Evolutionary conservation across 1,139 yeast genomes (phyloP).

Genomic region (Hansenula sp.): DNA sequence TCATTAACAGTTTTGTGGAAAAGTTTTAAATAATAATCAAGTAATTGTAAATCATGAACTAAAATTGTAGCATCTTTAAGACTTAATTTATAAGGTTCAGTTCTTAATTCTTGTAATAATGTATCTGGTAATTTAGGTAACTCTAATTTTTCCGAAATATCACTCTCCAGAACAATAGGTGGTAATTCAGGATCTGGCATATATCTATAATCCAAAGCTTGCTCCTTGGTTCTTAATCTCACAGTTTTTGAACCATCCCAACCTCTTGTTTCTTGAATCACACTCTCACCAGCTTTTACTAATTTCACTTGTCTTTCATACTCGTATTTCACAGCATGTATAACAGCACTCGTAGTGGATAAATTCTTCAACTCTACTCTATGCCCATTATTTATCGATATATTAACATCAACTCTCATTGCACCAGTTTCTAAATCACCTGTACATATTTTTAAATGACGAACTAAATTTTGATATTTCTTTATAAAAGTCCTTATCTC

Average conservation of each 20-base stretch:
- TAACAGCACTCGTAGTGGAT: slow-evolving; percentile 78
- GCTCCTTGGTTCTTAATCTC: slow-evolving; percentile 71
- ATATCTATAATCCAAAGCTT: slow-evolving; percentile 81
- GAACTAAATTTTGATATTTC: slow-evolving; percentile 70
- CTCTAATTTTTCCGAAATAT: slow-evolving; percentile 35
- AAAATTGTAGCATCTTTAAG: slow-evolving; percentile 69
- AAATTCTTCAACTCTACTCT: slow-evolving; percentile 88
- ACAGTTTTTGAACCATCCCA: slow-evolving; percentile 79
- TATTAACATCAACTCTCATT: slow-evolving; percentile 89
- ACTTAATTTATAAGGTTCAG: slow-evolving; percentile 51
- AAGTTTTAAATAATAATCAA: slow-evolving; percentile 19
- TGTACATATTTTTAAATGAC: slow-evolving; percentile 67
- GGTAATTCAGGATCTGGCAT: slow-evolving; percentile 94
- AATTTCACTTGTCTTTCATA: slow-evolving; percentile 58
- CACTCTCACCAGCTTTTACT: slow-evolving; percentile 31
- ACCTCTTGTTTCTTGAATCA: slow-evolving; percentile 77
- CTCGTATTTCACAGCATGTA: slow-evolving; percentile 73
- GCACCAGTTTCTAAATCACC: slow-evolving; percentile 96
- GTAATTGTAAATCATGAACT: slow-evolving; percentile 46
- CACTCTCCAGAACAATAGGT: slow-evolving; percentile 40
- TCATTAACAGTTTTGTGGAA: slow-evolving; percentile 25
- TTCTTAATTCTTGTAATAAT: slow-evolving; percentile 43
- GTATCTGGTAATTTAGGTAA: slow-evolving; percentile 68
- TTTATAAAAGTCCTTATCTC: slow-evolving; percentile 78
- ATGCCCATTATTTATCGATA: slow-evolving; percentile 66